Evolutionary conservation across 768 basidiomycete genomes (phyloP), one percentile per base, ranked within the genome.

Genomic region (Tulasnella sp.): DNA sequence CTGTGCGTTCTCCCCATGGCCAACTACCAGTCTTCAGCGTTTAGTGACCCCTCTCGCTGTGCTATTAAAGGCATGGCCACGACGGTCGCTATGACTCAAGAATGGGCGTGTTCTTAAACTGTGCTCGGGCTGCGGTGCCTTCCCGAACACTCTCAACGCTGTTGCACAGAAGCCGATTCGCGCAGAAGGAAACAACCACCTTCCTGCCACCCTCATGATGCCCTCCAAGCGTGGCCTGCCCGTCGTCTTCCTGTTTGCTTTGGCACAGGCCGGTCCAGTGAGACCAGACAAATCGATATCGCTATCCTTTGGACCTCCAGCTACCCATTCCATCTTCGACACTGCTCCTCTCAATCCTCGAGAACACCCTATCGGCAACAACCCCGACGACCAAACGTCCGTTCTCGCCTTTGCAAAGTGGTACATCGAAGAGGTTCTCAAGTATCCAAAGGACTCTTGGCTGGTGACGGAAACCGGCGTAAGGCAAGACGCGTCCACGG

Each of bases 401-500:
- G 90, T 92, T 10, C 83, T 86, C 46, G 87, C 88, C 13, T 88
- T 94, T 79, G 95, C 93, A 0, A 85, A 85, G 74, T 83, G 85
- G 77, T 94, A 94, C 83, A 84, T 93, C 5, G 83, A 86, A 67
- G 86, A 88, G 78, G 84, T 90, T 46, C 85, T 89, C 29, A 81
- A 80, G 16, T 83, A 85, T 40, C 83, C 87, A 77, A 82, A 86
- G 61, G 79, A 67, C 80, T 77, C 78, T 15, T 82, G 88, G 80
- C 44, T 48, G 32, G 77, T 96, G 80, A 90, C 93, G 77, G 86
- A 90, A 77, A 93, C 94, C 85, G 93, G 92, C 16, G 26, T 16
- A 5, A 96, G 96, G 84, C 94, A 93, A 70, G 96, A 98, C 85
- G 84, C 86, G 78, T 89, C 88, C 79, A 95, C 93, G 2, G 93